Evolutionary conservation across 225 moss, liverwort and hornwort genomes (phyloP).

Genomic region (Polytrichum formosum): DNA sequence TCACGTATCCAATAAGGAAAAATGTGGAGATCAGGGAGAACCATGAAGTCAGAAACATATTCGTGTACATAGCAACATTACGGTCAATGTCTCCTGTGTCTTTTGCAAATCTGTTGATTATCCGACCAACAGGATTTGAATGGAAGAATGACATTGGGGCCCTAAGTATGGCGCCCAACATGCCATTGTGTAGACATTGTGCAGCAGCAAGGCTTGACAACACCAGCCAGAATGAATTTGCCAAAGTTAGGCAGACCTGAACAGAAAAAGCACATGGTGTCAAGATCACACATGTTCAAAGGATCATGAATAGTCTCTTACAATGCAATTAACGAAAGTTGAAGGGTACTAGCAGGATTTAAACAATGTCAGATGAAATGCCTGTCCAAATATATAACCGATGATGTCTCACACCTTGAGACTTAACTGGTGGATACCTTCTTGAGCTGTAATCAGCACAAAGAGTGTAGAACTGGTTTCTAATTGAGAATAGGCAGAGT

Average conservation of each 20-base stretch:
- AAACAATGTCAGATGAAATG: too few relatives aligned
- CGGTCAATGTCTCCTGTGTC: slow-evolving; percentile 94
- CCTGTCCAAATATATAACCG: too few relatives aligned
- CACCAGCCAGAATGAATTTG: slow-evolving; percentile 81
- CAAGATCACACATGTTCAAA: background rate
- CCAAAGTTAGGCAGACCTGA: slow-evolving; percentile 65
- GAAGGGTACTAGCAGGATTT: background rate
- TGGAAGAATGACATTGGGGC: slow-evolving; percentile 98
- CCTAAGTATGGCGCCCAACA: slow-evolving; percentile 78
- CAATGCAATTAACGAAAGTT: background rate
- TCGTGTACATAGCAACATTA: slow-evolving; percentile 77
- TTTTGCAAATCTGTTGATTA: slow-evolving; percentile 92
- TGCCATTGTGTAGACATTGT: slow-evolving; percentile 57
- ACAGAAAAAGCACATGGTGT: slow-evolving; percentile 1
- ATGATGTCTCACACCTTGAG: too few relatives aligned
- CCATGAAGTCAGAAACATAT: slow-evolving; percentile 74
- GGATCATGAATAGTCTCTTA: too few relatives aligned
- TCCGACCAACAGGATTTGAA: slow-evolving; percentile 82
- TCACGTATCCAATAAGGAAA: slow-evolving; percentile 77
- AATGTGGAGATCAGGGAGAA: slow-evolving; percentile 87
- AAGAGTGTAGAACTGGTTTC: too few relatives aligned
- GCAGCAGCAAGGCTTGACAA: slow-evolving; percentile 73
- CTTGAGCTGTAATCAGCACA: too few relatives aligned
- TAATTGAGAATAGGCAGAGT: too few relatives aligned
- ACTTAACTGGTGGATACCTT: too few relatives aligned